Base-by-base conservation (phyloP, 2,329 filamentous ascomycete genomes). In the Penicillium sp. region DNA sequence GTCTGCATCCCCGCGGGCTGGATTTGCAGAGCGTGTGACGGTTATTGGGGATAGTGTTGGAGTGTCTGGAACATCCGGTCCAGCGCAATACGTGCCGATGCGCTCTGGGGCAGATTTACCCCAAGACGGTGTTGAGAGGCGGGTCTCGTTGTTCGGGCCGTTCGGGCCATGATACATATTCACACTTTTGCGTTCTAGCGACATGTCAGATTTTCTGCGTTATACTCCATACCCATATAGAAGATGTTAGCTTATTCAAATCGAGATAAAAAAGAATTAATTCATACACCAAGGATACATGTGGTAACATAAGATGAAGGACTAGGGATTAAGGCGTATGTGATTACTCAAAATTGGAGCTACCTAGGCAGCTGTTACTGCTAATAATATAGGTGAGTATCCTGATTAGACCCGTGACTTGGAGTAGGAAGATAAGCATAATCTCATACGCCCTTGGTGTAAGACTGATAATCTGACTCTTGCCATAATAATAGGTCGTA, bases 111-210 rank as follows among this genome's bases (percentile, higher is more conserved):
- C 14, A 11, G 34, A n/a, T 18, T 22, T 10, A 3, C 9, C 31
- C 5, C 13, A 5, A 4, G 9, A 43, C 2, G 24, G 24, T 26
- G 18, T 24, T 14, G 16, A 34, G 2, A 32, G 13, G 9, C 39
- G 39, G 7, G 26, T 24, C 1, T 57, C 55, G 2, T 7, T 55
- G 14, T 57, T 55, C 16, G 55, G 55, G 20, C 55, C 53, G 2
- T 52, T 29, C 7, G 1, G 14, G 39, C 9, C n/a, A 16, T 50
- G 35, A 45, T 39, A 16, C 18, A n/a, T 51, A 4, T n/a, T 2
- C 10, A 10, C 9, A 13, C 6, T 31, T 31, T 34, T 26, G 16
- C 32, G 29, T 34, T 48, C 7, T 40, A 53, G 50, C 50, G 43
- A 9, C 7, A 16, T 29, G 32, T 45, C 9, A 4, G 20, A 29